Conservation (phyloP, 768 basidiomycete species). For the Neoboletus brunneissimus region DNA sequence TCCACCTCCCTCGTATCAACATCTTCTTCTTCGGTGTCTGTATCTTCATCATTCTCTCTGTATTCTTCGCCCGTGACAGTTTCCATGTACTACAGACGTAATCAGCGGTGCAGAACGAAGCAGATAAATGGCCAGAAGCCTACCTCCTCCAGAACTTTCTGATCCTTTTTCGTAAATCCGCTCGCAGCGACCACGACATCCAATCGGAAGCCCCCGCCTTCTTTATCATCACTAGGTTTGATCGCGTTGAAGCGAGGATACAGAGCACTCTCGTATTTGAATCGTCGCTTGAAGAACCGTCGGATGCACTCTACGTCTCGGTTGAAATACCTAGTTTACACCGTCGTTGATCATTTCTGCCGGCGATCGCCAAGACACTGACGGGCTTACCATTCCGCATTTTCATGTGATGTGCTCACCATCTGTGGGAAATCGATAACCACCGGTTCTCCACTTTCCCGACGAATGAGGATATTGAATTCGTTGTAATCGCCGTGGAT, state of each 20-base stretch:
- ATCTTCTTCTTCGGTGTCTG: conserved; percentile 36
- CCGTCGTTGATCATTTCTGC: conserved; percentile 9
- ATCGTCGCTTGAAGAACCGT: conserved; percentile 86
- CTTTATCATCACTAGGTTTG: conserved; percentile 31
- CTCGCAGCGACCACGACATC: conserved; percentile 94
- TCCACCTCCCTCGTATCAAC: conserved; percentile 40
- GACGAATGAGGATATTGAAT: conserved; percentile 93
- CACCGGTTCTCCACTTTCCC: conserved; percentile 71
- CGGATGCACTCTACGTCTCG: conserved; percentile 97
- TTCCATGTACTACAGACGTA: conserved; percentile 62
- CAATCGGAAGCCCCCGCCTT: conserved; percentile 61
- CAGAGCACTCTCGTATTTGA: conserved; percentile 86
- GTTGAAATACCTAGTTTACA: conserved; percentile 85
- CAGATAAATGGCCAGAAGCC: conserved; percentile 29
- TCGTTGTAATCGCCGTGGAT: conserved; percentile 99
- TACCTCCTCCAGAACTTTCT: conserved; percentile 82
- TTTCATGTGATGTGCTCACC: conserved; percentile 95
- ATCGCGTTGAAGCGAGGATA: conserved; percentile 78
- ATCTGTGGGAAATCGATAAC: conserved; percentile 99
- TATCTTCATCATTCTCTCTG: conserved; percentile 28
- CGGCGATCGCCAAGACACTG: conserved; percentile 12
- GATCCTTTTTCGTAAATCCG: conserved; percentile 84
- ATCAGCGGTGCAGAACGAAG: conserved; percentile 19
- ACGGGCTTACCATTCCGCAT: conserved; percentile 84
- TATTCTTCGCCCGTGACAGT: conserved; percentile 39